Base-by-base conservation (phyloP, 2,329 filamentous ascomycete genomes). In the Apiospora pterosperma region DNA sequence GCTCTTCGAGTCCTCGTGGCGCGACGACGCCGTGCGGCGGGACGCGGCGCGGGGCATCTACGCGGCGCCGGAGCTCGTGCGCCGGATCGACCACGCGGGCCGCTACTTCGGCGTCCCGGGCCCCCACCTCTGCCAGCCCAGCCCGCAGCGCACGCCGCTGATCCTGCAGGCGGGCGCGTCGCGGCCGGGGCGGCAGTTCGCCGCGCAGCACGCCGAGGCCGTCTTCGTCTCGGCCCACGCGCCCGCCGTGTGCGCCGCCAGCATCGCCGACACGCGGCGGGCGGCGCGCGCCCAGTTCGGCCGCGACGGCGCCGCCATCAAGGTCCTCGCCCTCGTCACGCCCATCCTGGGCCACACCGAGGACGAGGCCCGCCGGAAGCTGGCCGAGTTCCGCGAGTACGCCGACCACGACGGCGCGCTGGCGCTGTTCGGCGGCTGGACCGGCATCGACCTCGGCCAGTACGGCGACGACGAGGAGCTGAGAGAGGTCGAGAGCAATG, bases 391-490 rank as follows among this genome's bases (percentile, higher is more conserved):
- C 66, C 80, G 83, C 11, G 81, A 83, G 63, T 86, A 91, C 70
- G 90, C 88, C 1, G 83, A 80, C 2, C 75, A 76, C 39, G 90
- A 84, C 68, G 90, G 90, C 2, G 90, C 89, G 0, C 73, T 92
- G 64, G 88, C 90, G 1, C 75, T 92, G 21, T 93, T 92, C 69
- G 89, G 89, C 23, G 90, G 90, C 1, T 93, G 90, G 90, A 92
- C 90, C 0, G 90, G 82, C 2, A 83, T 84, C 28, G 81, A 84
- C 62, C 69, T 84, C 16, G 69, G 67, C 63, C 68, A 76, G 68
- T 79, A 78, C 62, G 77, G 75, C 1, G 77, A 78, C 21, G 76
- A 79, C 4, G 76, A 79, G 67, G 77, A 79, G 66, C 68, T 79
- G 64, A 71, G 77, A 34, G 69, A 78, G 61, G 79, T 77, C 42